Conservation (phyloP, 2,329 filamentous ascomycete species). For the Rhexocercosporidium sp. region DNA sequence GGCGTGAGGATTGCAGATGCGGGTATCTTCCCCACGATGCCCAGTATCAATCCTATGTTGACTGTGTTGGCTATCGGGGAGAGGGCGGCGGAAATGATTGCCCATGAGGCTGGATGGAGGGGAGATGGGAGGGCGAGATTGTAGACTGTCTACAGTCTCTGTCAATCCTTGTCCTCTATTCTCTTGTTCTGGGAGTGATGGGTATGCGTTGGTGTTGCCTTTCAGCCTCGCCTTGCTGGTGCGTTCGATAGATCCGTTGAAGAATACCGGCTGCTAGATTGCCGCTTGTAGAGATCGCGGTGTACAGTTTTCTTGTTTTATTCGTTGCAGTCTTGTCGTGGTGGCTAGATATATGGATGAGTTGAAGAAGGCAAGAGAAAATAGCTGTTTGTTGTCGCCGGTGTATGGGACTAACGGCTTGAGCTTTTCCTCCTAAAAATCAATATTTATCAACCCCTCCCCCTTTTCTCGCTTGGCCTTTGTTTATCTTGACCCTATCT, state of each 20-base stretch:
- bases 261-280: not conserved
- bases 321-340: not conserved
- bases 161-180: not conserved
- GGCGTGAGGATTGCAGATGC: slow-evolving; percentile 83
- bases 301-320: not conserved
- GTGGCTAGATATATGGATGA: not conserved
- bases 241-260: not conserved
- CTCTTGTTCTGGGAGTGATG: not conserved
- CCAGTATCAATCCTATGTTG: slow-evolving; percentile 88
- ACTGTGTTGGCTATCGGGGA: slow-evolving; percentile 86
- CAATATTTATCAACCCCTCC: not conserved
- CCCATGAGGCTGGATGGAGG: slow-evolving; percentile 71
- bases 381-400: not conserved
- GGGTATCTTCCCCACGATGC: slow-evolving; percentile 87
- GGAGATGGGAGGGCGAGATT: slow-evolving; percentile 37
- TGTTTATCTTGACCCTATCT: no score
- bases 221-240: not conserved
- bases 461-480: not conserved
- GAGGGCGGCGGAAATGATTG: slow-evolving; percentile 83
- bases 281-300: not conserved
- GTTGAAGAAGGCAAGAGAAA: not conserved
- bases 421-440: not conserved
- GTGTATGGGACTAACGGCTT: not conserved
- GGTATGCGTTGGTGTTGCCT: not conserved
- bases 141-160: slow-evolving; percentile 26